Base-by-base conservation (phyloP, 768 basidiomycete species). In the Pulveroboletus sp. region DNA sequence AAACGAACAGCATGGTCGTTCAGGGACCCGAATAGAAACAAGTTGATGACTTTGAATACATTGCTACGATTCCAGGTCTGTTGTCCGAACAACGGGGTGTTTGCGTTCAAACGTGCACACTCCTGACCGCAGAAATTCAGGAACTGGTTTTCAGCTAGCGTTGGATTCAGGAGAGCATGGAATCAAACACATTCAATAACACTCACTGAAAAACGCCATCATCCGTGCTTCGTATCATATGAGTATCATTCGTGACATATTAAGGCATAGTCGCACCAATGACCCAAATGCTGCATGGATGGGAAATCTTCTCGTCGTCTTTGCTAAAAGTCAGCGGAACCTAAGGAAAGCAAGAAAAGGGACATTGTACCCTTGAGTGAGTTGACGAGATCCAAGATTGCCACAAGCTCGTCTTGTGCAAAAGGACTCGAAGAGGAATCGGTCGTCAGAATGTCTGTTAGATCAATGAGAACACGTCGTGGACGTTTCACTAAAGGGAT, bases 371-470 rank as follows among this genome's bases (percentile, higher is more conserved):
- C 52, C 15, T 46, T 49, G n/a, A 57, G 35, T 5, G 57, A 58
- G 15, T 57, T 51, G 32, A 58, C 26, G 2, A 60, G 46, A 15
- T 56, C 54, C 8, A 56, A 5, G 3, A 60, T 51, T 8, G 57
- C 43, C 33, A 36, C 30, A 1, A 60, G 46, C 5, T 58, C 49
- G 15, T 52, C 53, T 41, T 56, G 47, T 21, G 41, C 32, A 6
- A 58, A 60, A 0, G 52, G 57, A 26, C 57, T 50, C 31, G 58
- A 31, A 8, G 58, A 58, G 6, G 58, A 57, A 46, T 58, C 43
- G 10, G 58, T 37, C 8, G 58, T 58, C 32, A 58, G 44, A 32
- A 58, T 48, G 18, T 58, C 57, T 58, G 14, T 11, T 6, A 1
- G 6, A 37, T 32, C 0, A 3, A 46, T 50, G 5, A 37, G 27